A percentile compares a stretch with the other conserved stretches of the same genome.
These are phyloP conservation scores for Talaromyces sp. DNA, from an alignment of 2,329 filamentous ascomycete genomes.

Conservation along the genomic window DNA sequence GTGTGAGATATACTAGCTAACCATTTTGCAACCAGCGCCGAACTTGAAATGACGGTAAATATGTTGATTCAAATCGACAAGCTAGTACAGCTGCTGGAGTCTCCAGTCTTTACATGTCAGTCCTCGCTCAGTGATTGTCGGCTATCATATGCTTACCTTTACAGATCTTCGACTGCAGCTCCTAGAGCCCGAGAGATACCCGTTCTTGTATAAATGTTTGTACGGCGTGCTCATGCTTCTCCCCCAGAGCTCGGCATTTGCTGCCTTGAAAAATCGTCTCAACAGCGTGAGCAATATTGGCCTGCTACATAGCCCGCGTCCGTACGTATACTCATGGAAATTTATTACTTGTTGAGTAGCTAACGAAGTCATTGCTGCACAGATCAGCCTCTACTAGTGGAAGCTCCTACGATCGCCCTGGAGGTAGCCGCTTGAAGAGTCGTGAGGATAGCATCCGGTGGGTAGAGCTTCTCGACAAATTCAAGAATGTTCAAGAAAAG, in stretches of 20 bases:
- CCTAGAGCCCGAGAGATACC: constrained; percentile 89
- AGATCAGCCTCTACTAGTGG: constrained; percentile 24
- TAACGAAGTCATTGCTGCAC: not conserved
- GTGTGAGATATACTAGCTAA: constrained; percentile 13
- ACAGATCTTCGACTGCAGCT: constrained; percentile 88
- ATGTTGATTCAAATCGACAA: constrained; percentile 99
- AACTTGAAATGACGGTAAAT: constrained; percentile 97
- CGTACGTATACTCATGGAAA: constrained; percentile 52
- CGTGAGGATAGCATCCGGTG: constrained; percentile 86
- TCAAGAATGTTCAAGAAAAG: constrained; percentile 82
- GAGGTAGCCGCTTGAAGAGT: constrained; percentile 67
- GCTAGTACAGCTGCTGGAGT: constrained; percentile 91
- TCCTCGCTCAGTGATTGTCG: constrained; percentile 8
- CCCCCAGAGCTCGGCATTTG: constrained; percentile 96
- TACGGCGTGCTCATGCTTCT: constrained; percentile 96
- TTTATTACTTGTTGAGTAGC: not conserved
- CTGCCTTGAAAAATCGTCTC: constrained; percentile 88
- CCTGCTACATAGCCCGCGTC: constrained; percentile 77
- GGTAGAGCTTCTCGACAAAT: constrained; percentile 91
- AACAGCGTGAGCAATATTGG: constrained; percentile 97
- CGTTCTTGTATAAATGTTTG: constrained; percentile 93
- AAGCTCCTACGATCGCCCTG: constrained; percentile 61
- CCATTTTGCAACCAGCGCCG: constrained; percentile 58
- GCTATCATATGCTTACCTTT: constrained; percentile 14
- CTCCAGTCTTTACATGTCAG: constrained; percentile 93